Evolutionary conservation across 2,329 filamentous ascomycete species (phyloP), one percentile per base, ranked within the genome.

Genomic region (Colletotrichum sp.): DNA sequence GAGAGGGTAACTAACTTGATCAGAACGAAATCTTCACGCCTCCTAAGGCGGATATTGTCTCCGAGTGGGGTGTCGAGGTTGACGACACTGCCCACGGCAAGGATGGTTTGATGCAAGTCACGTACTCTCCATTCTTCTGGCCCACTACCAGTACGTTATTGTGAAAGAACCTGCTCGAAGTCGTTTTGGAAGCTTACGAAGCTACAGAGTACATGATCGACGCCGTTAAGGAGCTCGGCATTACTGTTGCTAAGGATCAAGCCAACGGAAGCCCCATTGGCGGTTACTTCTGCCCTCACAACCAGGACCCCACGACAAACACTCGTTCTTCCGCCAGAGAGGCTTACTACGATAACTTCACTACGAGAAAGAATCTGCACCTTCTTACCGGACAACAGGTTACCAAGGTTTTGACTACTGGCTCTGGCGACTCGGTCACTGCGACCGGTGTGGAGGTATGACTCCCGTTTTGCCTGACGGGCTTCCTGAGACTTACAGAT

Each of bases 91-190:
- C 75, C 8, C 80, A 81, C 47, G 80, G 80, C 3, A 73, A 47
- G 8, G 73, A 78, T 12, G 80, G 80, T 4, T 71, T 78, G 29
- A 72, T 82, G 24, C 77, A 82, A 34, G 77, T 76, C 12, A 80
- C 78, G 21, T 82, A 81, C 64, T 79, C 80, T 5, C 78, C 78
- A 3, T 81, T 77, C n/a, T 81, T 80, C 66, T 82, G 79, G 79
- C 78, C 79, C 2, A 77, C 79, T 36, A 81, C 79, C 57, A 78
- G 77, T 72, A 21, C 12, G 57, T 24, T 21, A 2, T 51, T 36
- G 57, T 4, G 16, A 34, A 13, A 59, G 18, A 61, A 36, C 24
- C n/a, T 15, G 31, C 13, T 16, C 15, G 4, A 13, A 21, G 29
- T 16, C 8, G 18, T n/a, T 36, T 33, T 18, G 18, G 6, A 43